These are phyloP conservation scores for Aspergillus sp. DNA, from an alignment of 2,329 filamentous ascomycete species.

Conservation along the genomic window DNA sequence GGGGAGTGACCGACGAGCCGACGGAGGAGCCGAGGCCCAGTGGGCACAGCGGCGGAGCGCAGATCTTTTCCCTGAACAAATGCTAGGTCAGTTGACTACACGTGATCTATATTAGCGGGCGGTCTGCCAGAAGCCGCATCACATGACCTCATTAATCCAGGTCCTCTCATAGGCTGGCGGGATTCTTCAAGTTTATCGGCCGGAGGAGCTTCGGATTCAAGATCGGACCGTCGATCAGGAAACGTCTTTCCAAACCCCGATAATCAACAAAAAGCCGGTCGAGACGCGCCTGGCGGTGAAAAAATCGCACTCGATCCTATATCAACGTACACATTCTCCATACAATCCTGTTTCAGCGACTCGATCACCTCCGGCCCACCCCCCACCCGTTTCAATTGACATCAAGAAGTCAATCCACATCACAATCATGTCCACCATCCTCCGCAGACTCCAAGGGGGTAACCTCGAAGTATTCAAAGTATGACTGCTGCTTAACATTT, in stretches of 20 bases:
- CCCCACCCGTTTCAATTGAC: neutral
- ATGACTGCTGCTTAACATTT: conserved; percentile 20
- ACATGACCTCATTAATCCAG: conserved; percentile 18
- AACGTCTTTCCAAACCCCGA: conserved; percentile 5
- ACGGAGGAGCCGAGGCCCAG: conserved; percentile 16
- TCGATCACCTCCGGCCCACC: neutral
- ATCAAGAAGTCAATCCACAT: conserved; percentile 4
- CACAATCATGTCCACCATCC: conserved; percentile 38
- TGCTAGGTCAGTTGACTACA: too few species aligned
- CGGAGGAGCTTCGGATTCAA: neutral
- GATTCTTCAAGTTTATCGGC: conserved; percentile 2
- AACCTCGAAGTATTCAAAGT: conserved; percentile 97
- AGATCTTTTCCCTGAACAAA: too few species aligned
- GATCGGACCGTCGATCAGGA: conserved; percentile 7
- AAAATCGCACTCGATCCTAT: neutral
- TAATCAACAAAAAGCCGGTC: neutral
- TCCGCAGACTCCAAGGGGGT: conserved; percentile 68
- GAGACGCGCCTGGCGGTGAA: neutral
- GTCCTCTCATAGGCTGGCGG: conserved; percentile 7
- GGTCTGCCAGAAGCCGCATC: conserved; percentile 9
- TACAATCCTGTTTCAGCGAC: neutral
- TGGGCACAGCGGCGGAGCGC: neutral
- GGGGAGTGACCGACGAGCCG: conserved; percentile 17
- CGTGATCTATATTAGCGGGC: too few species aligned
- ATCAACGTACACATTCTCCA: neutral